These are phyloP conservation scores for Myxozyma kluyveri DNA, from an alignment of 805 yeast genomes.

Conservation along the genomic window DNA sequence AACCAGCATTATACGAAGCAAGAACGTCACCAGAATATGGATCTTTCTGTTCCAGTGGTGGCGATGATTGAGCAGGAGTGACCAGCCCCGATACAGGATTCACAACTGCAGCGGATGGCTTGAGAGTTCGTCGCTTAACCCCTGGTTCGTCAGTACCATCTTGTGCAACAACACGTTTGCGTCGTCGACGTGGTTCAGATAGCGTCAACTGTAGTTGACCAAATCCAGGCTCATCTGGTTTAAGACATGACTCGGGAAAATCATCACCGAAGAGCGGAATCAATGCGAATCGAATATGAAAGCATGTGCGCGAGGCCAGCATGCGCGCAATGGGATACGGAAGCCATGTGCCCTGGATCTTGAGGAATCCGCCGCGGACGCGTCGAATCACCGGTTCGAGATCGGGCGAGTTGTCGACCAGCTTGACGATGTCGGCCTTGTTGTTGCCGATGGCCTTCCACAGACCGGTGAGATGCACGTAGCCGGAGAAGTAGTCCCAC, in stretches of 20 bases:
- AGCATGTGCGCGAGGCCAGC: conserved; percentile 73
- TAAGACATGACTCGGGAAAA: conserved; percentile 61
- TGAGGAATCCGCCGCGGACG: conserved; percentile 85
- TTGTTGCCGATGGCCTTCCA: conserved; percentile 74
- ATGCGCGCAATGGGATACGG: conserved; percentile 66
- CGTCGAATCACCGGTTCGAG: conserved; percentile 62
- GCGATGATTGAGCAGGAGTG: background rate
- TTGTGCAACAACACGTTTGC: conserved; percentile 21
- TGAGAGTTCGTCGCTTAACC: background rate
- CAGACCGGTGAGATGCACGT: conserved; percentile 81
- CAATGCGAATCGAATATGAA: conserved; percentile 67
- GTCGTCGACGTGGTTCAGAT: conserved; percentile 29
- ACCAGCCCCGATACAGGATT: background rate
- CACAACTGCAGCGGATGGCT: too few relatives aligned
- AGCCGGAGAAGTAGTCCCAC: conserved; percentile 84
- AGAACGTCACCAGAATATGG: background rate
- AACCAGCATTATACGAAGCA: background rate
- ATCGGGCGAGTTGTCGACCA: conserved; percentile 62
- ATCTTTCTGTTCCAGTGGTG: background rate
- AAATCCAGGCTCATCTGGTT: conserved; percentile 60
- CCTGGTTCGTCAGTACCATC: conserved; percentile 1
- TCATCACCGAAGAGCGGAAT: conserved; percentile 75
- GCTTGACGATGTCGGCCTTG: conserved; percentile 74
- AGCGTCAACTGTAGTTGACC: conserved; percentile 52
- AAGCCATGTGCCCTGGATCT: conserved; percentile 93